Evolutionary conservation across 306 rosid genomes (phyloP), one percentile per base, ranked within the genome.

Genomic region (Abrus precatorius): DNA sequence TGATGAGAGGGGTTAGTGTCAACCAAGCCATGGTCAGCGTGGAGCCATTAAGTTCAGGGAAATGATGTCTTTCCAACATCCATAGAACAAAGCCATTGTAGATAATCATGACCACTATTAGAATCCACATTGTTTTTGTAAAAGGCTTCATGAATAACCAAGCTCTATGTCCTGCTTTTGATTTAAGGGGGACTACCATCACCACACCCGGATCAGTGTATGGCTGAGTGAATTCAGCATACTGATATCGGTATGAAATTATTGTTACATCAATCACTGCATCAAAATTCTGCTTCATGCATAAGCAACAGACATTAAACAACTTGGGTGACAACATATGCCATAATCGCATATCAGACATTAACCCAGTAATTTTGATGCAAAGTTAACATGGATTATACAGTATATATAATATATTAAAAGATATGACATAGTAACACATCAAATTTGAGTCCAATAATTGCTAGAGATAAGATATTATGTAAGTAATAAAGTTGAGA

Each of bases 1-100:
- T 80, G 74, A 88, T 41, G 47, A 90, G 79, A 63, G 84, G 86
- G 55, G 85, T 81, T 85, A 88, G 75, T 27, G 90, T 76, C 56
- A 87, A 82, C 82, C 76, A 83, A 45, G 86, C 68, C 71, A 84
- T 63, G 79, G 44, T 83, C 30, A 61, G 54, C 63, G 70, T 29
- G 9, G 93, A 79, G 30, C 91, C 88, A 5, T 50, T 70, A 52
- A 79, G 69, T 30, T 65, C 74, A 4, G 82, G 81, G 65, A 68
- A 34, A 13, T 82, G 80, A 28, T 61, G 75, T 59, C 86, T 84
- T 41, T 87, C 93, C 49, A 87, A 79, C 52, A 90, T 29, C 91
- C 93, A 87, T 0, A 87, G 71, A 3, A 86, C 89, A 80, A 90
- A 82, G 55, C 88, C 93, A 60, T 84, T 90, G 78, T 85, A 87